Base-by-base conservation (phyloP, 2,329 filamentous ascomycete species). In the Scleromitrula shiraiana region DNA sequence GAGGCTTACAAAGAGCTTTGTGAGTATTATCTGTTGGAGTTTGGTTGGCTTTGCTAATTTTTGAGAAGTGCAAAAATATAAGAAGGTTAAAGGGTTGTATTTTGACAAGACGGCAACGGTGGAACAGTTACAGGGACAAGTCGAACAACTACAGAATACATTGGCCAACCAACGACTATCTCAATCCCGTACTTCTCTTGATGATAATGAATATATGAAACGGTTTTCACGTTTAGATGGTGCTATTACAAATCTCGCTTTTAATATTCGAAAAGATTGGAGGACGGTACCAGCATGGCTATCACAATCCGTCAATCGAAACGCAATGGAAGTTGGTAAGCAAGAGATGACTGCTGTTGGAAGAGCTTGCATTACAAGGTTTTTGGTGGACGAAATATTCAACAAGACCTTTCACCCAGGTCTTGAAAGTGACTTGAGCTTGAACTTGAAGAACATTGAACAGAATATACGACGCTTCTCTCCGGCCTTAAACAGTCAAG, bases 271-370 rank as follows among this genome's bases (percentile, higher is more conserved):
- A 54, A 97, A 97, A 68, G 85, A 94, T 62, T 98, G 93, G 93
- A 80, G 80, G 53, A 73, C 74, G 27, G 75, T 97, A 46, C 93
- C 93, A 0, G 64, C 73, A 5, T 97, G 89, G 88, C 73, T 98
- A 37, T 77, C 81, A 46, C 76, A 75, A 20, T 87, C 82, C 46
- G 86, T 95, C 55, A 96, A 91, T 65, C 75, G 84, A 44, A 90
- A 95, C 59, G 91, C 89, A 1, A 75, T 94, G 46, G 79, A 83
- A 59, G 88, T 84, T 8, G 93, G 90, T 52, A 95, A 90, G 63
- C 90, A 96, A 65, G 93, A 98, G 67, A 98, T 98, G 93, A 97
- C 89, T 6, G 90, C 90, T 5, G 85, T 95, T 20, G 93, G 93
- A 14, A 81, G 91, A 46, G 89, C 91, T 10, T 81, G 90, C 55